These are phyloP conservation scores for Lanmaoa rubissima DNA, from an alignment of 768 basidiomycete species.

Conservation along the genomic window DNA sequence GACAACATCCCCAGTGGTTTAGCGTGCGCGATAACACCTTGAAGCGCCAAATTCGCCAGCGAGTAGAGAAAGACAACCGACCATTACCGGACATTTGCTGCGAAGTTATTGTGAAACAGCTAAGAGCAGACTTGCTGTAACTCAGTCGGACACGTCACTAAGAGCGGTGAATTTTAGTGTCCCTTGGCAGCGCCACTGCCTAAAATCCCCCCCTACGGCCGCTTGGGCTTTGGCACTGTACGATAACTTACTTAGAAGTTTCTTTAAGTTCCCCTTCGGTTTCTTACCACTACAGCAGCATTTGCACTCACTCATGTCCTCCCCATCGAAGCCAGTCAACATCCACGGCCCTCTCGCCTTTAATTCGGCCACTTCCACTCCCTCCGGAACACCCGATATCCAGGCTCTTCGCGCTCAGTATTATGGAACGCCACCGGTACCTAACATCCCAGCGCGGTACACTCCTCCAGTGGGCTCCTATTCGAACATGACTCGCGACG, in stretches of 20 bases:
- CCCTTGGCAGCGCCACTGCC: neutral
- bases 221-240: neutral
- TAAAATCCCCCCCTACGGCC: neutral
- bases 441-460: slow-evolving; percentile 55
- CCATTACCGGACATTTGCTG: neutral
- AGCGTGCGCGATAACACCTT: neutral
- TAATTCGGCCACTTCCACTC: slow-evolving; percentile 29
- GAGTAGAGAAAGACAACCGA: neutral
- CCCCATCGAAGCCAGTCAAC: slow-evolving; percentile 55
- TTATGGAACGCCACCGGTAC: slow-evolving; percentile 50
- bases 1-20: neutral
- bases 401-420: slow-evolving; percentile 66
- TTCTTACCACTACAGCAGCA: neutral
- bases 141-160: neutral
- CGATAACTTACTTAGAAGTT: neutral
- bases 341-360: slow-evolving; percentile 34
- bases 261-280: neutral
- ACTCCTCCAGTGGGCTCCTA: slow-evolving; percentile 41
- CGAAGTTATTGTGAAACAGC: neutral
- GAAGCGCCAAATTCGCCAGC: neutral
- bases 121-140: too few relatives aligned
- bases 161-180: too few relatives aligned
- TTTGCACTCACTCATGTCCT: slow-evolving; percentile 39
- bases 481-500: slow-evolving; percentile 9
- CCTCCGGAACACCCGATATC: slow-evolving; percentile 62